Evolutionary conservation across 2,329 filamentous ascomycete genomes (phyloP), one percentile per base, ranked within the genome.

Genomic region (Lasiodiplodia citricola): DNA sequence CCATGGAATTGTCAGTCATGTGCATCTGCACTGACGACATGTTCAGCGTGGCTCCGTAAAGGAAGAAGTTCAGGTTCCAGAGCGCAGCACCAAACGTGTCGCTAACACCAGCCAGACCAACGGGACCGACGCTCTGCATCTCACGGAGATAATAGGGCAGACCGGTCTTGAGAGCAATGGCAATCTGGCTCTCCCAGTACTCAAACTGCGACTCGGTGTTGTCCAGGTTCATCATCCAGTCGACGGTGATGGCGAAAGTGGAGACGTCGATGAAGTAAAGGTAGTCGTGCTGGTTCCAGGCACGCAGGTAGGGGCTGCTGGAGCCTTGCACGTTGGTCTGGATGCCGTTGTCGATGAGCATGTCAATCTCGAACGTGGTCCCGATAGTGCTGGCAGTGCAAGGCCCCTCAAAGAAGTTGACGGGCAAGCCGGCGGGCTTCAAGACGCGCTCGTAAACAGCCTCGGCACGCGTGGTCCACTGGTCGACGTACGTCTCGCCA

Each of bases 261-360:
- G 84, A 83, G 4, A 86, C 83, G 38, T 80, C 82, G 69, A 86
- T 81, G 73, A 84, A 86, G 72, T 85, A 85, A 73, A 83, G 85
- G 75, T 86, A 86, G 73, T 86, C 82, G 74, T 86, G 84, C 75
- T 86, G 84, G 70, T 86, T 86, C 84, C 83, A 86, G 35, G 76
- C 77, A 18, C 80, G 73, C 69, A 84, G 74, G 70, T 79, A 81
- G 11, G 57, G 57, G 44, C 75, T 74, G 38, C 77, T 75, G n/a
- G 37, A 23, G 55, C 78, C 79, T 47, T 82, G 79, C 25, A 76
- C 75, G 14, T 74, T 71, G 8, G 74, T 72, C 55, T 77, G 76
- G 68, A 85, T 81, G 41, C 81, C 82, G 66, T 79, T 75, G 56
- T 75, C 62, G 38, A 80, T 75, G 52, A 86, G 75, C 68, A 82